These are phyloP conservation scores for Phaeosphaeria sp. DNA, from an alignment of 2,329 filamentous ascomycete species.

Conservation along the genomic window DNA sequence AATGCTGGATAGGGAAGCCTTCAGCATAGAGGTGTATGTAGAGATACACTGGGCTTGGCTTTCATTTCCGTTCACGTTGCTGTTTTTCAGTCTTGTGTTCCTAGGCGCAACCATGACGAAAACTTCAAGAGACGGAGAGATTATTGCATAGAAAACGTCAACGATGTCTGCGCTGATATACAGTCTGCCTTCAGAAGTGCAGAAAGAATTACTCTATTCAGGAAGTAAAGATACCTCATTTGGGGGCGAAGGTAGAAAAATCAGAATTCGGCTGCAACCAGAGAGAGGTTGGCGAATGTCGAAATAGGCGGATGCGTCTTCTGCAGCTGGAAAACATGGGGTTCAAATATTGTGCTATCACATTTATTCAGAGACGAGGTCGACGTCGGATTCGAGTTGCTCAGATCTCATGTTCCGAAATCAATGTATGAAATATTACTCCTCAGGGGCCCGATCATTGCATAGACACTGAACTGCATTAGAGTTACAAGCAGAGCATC, in stretches of 20 bases:
- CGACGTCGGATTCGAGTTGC: no score
- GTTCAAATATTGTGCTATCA: no score
- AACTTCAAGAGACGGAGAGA: constrained; percentile 16
- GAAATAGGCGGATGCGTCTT: background rate
- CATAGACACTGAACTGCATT: no score
- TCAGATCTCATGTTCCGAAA: no score
- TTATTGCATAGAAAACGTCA: constrained; percentile 39
- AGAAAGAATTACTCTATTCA: background rate
- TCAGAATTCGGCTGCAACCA: constrained; percentile 14
- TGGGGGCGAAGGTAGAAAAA: background rate
- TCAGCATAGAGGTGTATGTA: constrained; percentile 28
- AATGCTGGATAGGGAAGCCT: constrained; percentile 19
- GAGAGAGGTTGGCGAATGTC: constrained; percentile 22
- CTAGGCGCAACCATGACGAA: constrained; percentile 33
- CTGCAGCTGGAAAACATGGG: background rate
- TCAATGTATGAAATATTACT: no score
- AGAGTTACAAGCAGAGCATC: no score
- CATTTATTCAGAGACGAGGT: no score
- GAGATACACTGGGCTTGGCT: constrained; percentile 43
- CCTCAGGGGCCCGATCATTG: no score
- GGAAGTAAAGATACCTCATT: constrained; percentile 1
- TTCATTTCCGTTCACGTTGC: constrained; percentile 30
- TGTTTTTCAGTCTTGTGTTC: constrained; percentile 27
- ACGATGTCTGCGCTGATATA: constrained; percentile 32
- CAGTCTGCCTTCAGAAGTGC: constrained; percentile 20